Percentiles rank a stretch among this genome's conserved stretches.
These are phyloP conservation scores for Russula compacta DNA, from an alignment of 768 basidiomycete species.

Conservation along the genomic window DNA sequence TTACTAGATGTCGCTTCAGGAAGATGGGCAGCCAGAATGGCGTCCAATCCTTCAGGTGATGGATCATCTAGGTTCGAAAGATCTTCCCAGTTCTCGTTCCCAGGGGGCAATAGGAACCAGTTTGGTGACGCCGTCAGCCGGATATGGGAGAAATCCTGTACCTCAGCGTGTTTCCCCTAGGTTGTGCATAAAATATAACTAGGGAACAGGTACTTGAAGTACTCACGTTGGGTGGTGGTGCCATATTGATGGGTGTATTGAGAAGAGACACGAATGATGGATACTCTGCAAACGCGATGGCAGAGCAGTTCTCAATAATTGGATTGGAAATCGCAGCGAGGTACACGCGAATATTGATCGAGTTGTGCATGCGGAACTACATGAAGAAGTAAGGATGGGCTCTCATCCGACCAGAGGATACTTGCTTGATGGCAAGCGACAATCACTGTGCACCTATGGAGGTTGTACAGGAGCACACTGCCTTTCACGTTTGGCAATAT, in stretches of 20 bases:
- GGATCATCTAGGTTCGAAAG: background rate
- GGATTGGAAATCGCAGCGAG: conserved; percentile 63
- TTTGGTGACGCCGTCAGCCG: conserved; percentile 68
- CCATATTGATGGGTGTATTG: background rate
- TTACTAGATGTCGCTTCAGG: background rate
- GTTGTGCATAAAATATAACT: conserved; percentile 11
- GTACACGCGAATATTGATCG: conserved; percentile 53
- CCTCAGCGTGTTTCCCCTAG: conserved; percentile 35
- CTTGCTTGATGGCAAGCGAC: conserved; percentile 76
- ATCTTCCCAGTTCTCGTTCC: conserved; percentile 8
- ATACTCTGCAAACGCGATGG: conserved; percentile 57
- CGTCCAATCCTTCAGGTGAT: background rate
- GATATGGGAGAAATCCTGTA: conserved; percentile 86
- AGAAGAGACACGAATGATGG: conserved; percentile 31
- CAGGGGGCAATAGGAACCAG: conserved; percentile 33
- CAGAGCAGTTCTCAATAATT: conserved; percentile 66
- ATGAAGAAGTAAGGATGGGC: background rate
- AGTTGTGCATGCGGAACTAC: conserved; percentile 85
- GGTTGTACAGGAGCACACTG: conserved; percentile 62
- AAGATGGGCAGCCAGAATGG: conserved; percentile 1
- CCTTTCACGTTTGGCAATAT: conserved; percentile 58
- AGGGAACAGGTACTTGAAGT: background rate
- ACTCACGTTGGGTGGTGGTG: background rate
- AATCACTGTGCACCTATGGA: conserved; percentile 54
- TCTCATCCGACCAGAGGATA: background rate